A percentile compares a stretch with the other conserved stretches of the same genome.
These are phyloP conservation scores for Lentinula sp. DNA, from an alignment of 768 basidiomycete species.

Conservation along the genomic window DNA sequence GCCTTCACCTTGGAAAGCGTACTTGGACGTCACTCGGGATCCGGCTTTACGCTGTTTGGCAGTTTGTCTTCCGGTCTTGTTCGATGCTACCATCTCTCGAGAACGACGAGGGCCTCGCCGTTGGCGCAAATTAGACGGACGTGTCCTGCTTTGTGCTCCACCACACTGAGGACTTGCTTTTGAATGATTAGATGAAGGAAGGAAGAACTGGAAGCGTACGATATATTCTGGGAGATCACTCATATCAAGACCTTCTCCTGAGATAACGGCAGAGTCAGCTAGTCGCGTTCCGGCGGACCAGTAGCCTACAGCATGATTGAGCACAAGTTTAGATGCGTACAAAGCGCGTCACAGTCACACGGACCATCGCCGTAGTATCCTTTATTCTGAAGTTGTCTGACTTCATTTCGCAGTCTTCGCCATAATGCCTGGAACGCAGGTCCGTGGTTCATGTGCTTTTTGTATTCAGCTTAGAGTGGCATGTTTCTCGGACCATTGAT, in stretches of 20 bases:
- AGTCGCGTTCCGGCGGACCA: constrained; percentile 78
- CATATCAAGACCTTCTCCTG: constrained; percentile 41
- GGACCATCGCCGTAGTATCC: constrained; percentile 83
- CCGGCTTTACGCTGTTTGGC: constrained; percentile 69
- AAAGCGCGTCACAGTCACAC: constrained; percentile 2
- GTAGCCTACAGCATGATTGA: constrained; percentile 42
- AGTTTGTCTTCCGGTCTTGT: constrained; percentile 55
- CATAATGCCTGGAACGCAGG: constrained; percentile 71
- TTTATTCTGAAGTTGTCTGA: constrained; percentile 59
- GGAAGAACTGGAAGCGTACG: constrained; percentile 27
- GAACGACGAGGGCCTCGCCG: constrained; percentile 29
- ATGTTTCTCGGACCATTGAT: neutral
- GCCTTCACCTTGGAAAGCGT: constrained; percentile 56
- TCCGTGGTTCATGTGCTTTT: constrained; percentile 78
- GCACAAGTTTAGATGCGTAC: neutral
- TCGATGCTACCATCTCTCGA: constrained; percentile 42
- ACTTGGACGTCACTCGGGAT: constrained; percentile 54
- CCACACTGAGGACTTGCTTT: constrained; percentile 46
- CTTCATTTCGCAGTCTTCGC: constrained; percentile 58
- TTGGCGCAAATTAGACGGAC: constrained; percentile 41
- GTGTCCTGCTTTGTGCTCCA: constrained; percentile 62
- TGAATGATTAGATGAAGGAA: neutral
- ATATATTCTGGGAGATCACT: constrained; percentile 75
- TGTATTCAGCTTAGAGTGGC: neutral
- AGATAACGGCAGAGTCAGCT: constrained; percentile 52